Base-by-base conservation (phyloP, 176 grass and related monocot genomes). In the Cymbopogon citratus region DNA sequence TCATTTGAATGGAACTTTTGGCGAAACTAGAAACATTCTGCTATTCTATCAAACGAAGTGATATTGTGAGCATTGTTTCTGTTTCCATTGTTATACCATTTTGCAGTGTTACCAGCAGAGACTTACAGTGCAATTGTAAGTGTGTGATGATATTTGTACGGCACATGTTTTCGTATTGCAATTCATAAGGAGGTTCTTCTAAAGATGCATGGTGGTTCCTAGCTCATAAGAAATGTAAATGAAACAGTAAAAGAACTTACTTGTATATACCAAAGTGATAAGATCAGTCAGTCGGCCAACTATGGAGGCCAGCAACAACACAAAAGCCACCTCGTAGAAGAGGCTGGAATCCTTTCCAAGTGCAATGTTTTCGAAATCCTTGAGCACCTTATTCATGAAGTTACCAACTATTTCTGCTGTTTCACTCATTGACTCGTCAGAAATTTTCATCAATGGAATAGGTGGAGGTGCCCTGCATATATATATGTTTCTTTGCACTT, bases 261-360 rank as follows among this genome's bases (percentile, higher is more conserved):
- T 75, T 83, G 76, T 25, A 45, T 87, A 93, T 74, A 56, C 64
- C 52, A 94, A 54, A 82, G 81, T 91, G 46, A 75, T 43, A 78
- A 91, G 75, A 81, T 94, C 62, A 74, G 76, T 78, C 56, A 77
- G 46, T 24, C 75, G 81, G 41, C 86, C 78, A 67, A 84, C 63
- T n/a, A 87, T 43, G 51, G 92, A 91, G 46, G 68, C 82, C 64
- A 94, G 2, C 66, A 84, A 44, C 68, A 94, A 81, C 16, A 72
- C 78, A n/a, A 63, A 15, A 33, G 84, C 80, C 35, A 91, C 80
- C 26, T 60, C 78, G 66, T 88, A 94, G 80, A 94, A 91, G 61
- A 94, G 78, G 21, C 40, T 85, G 1, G 83, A 63, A 76, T 94
- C 86, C 84, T 87, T 94, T 16, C 84, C 86, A 11, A 79, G 83